Percentiles rank a stretch among this genome's conserved stretches.
Conservation (phyloP, 331 rosid species). For the Rhamnella rubrinervis region DNA sequence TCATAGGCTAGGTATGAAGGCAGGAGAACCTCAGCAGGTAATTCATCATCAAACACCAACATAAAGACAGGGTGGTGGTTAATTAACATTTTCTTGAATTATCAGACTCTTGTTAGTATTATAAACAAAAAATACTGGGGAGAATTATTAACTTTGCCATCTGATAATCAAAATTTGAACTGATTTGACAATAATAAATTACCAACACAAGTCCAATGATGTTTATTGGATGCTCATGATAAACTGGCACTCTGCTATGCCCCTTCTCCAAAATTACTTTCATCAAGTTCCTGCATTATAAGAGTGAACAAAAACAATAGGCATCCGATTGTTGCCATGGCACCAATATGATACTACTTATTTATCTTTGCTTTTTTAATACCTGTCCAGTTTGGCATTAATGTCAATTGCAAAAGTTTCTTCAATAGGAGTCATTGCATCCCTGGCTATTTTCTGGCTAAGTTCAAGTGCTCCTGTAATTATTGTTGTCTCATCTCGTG, state of each 20-base stretch:
- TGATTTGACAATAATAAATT: background rate
- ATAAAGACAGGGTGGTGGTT: too few species aligned
- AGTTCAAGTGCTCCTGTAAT: slow-evolving; percentile 95
- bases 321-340: background rate
- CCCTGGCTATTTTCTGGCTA: slow-evolving; percentile 64
- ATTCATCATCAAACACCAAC: too few species aligned
- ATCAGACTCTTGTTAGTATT: too few species aligned
- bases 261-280: slow-evolving; percentile 71
- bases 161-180: background rate
- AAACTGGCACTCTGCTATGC: slow-evolving; percentile 94
- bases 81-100: too few species aligned
- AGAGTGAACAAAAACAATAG: slow-evolving; percentile 8
- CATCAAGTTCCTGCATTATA: slow-evolving; percentile 62
- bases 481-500: slow-evolving; percentile 89
- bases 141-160: background rate
- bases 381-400: slow-evolving; percentile 84
- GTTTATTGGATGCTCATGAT: slow-evolving; percentile 73
- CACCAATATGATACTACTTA: background rate
- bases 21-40: too few species aligned
- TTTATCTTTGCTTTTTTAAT: background rate
- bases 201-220: slow-evolving; percentile 92
- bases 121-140: too few species aligned
- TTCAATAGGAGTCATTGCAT: slow-evolving; percentile 86
- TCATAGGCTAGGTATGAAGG: too few species aligned
- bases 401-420: slow-evolving; percentile 75